Evolutionary conservation across 352 stramenopile species (phyloP).

Genomic region (Phytophthora idaei): DNA sequence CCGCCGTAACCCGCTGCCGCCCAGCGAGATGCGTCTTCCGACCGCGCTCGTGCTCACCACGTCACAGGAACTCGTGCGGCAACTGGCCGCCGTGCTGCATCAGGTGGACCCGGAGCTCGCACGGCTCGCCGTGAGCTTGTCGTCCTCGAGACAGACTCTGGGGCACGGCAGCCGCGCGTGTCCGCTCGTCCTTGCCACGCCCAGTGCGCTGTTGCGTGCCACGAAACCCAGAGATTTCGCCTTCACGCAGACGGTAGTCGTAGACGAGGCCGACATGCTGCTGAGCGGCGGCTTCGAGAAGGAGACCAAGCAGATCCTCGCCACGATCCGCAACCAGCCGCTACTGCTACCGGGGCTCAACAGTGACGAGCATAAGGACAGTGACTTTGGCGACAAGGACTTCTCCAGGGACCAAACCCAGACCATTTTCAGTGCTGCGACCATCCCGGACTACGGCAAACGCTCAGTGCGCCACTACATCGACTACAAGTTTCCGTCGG

Average conservation of each 20-base stretch:
- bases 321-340: constrained; percentile 82
- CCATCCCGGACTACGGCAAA: constrained; percentile 83
- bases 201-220: constrained; percentile 63
- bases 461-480: constrained; percentile 72
- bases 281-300: constrained; percentile 74
- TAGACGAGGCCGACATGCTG: constrained; percentile 87
- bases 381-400: constrained; percentile 27
- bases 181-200: constrained; percentile 70
- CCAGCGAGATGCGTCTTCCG: constrained; percentile 51
- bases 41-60: constrained; percentile 83
- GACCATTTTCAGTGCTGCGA: constrained; percentile 83
- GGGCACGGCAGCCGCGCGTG: constrained; percentile 32
- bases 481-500: constrained; percentile 75
- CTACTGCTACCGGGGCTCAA: constrained; percentile 56
- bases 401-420: constrained; percentile 45
- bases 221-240: constrained; percentile 74
- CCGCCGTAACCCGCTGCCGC: constrained; percentile 30
- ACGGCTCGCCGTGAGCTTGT: constrained; percentile 45
- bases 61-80: constrained; percentile 86
- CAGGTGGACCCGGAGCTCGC: constrained; percentile 49
- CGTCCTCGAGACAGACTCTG: constrained; percentile 60
- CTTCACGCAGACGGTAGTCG: constrained; percentile 74
- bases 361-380: constrained; percentile 22
- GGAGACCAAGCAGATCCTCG: constrained; percentile 83
- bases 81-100: constrained; percentile 60